Conservation (phyloP, 345 rosid genomes). For the Conringia planisiliqua region DNA sequence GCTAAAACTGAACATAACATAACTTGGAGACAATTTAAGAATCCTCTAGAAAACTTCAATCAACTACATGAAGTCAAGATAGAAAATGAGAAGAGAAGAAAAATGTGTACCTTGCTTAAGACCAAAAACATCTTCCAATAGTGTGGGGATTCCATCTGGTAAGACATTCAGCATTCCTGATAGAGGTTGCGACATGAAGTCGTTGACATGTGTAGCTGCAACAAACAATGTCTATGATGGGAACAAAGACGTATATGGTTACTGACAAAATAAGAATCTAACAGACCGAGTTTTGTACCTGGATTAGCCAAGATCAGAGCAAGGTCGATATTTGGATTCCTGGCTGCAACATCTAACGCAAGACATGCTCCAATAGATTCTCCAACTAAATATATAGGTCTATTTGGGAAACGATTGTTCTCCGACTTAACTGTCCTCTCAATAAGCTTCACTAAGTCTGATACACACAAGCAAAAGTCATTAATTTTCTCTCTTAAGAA, state of each 20-base stretch:
- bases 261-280: not conserved
- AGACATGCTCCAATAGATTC: slow-evolving; percentile 61
- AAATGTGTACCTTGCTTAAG: not conserved
- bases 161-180: slow-evolving; percentile 38
- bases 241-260: not conserved
- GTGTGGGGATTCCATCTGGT: slow-evolving; percentile 38
- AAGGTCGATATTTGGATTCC: slow-evolving; percentile 49
- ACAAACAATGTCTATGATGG: not conserved
- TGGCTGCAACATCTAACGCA: slow-evolving; percentile 57
- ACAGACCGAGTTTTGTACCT: slow-evolving; percentile 27
- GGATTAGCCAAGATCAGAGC: slow-evolving; percentile 54
- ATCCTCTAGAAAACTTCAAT: not conserved
- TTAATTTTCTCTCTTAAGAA: not conserved
- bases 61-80: not conserved
- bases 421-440: slow-evolving; percentile 45
- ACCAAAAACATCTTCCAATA: slow-evolving; percentile 36
- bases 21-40: not conserved
- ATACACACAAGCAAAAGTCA: not conserved
- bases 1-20: not conserved
- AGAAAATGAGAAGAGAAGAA: not conserved
- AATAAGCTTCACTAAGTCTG: slow-evolving; percentile 52
- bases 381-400: slow-evolving; percentile 61
- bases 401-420: slow-evolving; percentile 31
- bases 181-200: slow-evolving; percentile 38
- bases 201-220: slow-evolving; percentile 45